Percentiles rank a stretch among this genome's conserved stretches.
These are phyloP conservation scores for Termitomyces sp. DNA, from an alignment of 768 basidiomycete genomes.

Conservation along the genomic window DNA sequence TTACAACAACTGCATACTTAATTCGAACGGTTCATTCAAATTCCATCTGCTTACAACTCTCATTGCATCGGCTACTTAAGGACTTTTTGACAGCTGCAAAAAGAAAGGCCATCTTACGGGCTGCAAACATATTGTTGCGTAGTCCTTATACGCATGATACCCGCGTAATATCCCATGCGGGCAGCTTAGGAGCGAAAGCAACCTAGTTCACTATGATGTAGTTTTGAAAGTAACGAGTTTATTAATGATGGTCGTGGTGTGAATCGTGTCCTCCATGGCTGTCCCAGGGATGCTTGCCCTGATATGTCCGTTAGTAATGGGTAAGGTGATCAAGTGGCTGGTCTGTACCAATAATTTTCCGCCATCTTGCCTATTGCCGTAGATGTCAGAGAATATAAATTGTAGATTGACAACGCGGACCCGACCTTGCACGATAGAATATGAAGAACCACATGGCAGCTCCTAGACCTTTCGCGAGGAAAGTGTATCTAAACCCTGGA, in stretches of 20 bases:
- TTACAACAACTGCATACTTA: not conserved
- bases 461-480: slow-evolving; percentile 81
- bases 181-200: not conserved
- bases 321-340: not conserved
- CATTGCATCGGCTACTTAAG: too few relatives aligned
- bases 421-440: slow-evolving; percentile 90
- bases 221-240: slow-evolving; percentile 4
- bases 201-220: not conserved
- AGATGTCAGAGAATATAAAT: slow-evolving; percentile 1
- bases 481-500: slow-evolving; percentile 67
- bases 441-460: slow-evolving; percentile 99
- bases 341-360: slow-evolving; percentile 61
- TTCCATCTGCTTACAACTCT: too few relatives aligned
- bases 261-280: slow-evolving; percentile 24
- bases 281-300: slow-evolving; percentile 51
- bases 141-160: not conserved
- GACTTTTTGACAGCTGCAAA: not conserved
- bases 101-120: not conserved
- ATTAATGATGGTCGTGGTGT: slow-evolving; percentile 36
- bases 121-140: too few relatives aligned
- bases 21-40: not conserved
- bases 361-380: slow-evolving; percentile 58
- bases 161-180: not conserved
- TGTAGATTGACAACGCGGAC: slow-evolving; percentile 8
- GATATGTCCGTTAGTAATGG: not conserved